A percentile compares a stretch with the other conserved stretches of the same genome.
Conservation (phyloP, 2,329 filamentous ascomycete genomes). For the Clonostachys rosea region DNA sequence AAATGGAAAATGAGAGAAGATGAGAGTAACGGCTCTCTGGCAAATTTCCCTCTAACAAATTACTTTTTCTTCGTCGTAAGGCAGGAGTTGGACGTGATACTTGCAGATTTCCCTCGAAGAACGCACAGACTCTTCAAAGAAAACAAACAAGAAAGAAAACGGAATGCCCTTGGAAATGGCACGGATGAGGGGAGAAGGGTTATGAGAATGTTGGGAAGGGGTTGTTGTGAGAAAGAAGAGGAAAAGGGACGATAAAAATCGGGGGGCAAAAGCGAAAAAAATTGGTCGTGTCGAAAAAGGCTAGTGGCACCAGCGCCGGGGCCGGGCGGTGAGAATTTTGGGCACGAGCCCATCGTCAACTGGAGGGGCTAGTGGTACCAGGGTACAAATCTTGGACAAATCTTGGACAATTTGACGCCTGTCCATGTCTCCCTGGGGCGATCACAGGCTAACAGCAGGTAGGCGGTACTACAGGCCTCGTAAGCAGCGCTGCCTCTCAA, state of each 20-base stretch:
- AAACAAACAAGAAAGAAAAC: constrained; percentile 31
- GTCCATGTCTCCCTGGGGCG: no score
- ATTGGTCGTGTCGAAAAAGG: constrained; percentile 4
- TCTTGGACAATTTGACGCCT: no score
- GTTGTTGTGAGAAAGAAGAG: constrained; percentile 21
- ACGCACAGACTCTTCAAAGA: constrained; percentile 40
- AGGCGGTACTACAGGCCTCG: no score
- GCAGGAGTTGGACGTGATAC: constrained; percentile 4
- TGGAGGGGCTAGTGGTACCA: no score
- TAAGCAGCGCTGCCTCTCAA: no score
- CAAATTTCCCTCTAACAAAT: constrained; percentile 22
- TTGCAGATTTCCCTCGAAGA: constrained; percentile 24
- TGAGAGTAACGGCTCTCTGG: constrained; percentile 1
- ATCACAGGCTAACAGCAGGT: no score
- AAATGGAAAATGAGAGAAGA: constrained; percentile 5
- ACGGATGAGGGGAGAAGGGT: constrained; percentile 18
- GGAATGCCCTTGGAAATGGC: constrained; percentile 16
- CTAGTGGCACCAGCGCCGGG: constrained; percentile 4
- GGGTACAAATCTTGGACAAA: no score
- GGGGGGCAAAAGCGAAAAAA: constrained; percentile 9
- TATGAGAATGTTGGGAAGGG: constrained; percentile 8
- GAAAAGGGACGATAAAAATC: constrained; percentile 15
- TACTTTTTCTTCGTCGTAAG: constrained; percentile 14
- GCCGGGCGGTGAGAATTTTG: constrained; percentile 4
- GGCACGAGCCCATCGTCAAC: not conserved